Conservation (phyloP, 768 basidiomycete genomes). For the Pholiota conissans region DNA sequence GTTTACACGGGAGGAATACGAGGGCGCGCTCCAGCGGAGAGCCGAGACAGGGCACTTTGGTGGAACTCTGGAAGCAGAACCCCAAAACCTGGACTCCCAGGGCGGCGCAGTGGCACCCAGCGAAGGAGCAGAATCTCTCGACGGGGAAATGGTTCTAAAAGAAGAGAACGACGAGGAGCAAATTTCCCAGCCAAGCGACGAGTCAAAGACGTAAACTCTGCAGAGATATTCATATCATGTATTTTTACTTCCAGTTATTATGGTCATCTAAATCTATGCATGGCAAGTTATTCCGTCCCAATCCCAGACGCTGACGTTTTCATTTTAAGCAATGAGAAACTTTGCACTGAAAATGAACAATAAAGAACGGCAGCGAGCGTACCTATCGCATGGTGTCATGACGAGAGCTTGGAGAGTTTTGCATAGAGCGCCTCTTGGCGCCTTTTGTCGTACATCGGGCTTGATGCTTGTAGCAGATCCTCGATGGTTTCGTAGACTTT, state of each 20-base stretch:
- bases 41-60: constrained; percentile 35
- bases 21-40: constrained; percentile 44
- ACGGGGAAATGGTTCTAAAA: background rate
- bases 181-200: constrained; percentile 12
- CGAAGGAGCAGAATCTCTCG: background rate
- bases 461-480: constrained; percentile 51
- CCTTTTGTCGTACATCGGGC: constrained; percentile 51
- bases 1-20: constrained; percentile 62
- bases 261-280: constrained; percentile 16
- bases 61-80: constrained; percentile 14
- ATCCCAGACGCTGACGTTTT: background rate
- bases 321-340: background rate
- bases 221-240: constrained; percentile 13
- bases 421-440: constrained; percentile 46
- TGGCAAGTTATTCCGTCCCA: constrained; percentile 4
- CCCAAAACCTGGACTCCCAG: constrained; percentile 3
- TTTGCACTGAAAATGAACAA: constrained; percentile 4
- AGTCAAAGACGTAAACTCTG: constrained; percentile 10
- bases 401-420: constrained; percentile 45
- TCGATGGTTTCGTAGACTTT: constrained; percentile 60
- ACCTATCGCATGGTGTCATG: background rate
- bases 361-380: too few species aligned
- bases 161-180: background rate
- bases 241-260: constrained; percentile 5
- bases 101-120: background rate